Conservation (phyloP, 352 stramenopile species). For the Phytophthora litchii region DNA sequence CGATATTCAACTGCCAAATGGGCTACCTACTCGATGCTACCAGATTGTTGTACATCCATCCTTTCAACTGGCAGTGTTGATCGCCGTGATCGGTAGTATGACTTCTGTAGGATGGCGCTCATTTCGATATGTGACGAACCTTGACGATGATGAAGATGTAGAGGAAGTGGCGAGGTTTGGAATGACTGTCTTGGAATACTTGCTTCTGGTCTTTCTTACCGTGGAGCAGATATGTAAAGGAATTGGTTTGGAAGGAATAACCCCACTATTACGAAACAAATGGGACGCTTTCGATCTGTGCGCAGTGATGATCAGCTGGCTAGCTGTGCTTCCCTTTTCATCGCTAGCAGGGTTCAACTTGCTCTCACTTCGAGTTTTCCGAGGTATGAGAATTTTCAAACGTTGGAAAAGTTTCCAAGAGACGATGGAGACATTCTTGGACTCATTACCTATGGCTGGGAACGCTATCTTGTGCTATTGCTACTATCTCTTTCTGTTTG, state of each 20-base stretch:
- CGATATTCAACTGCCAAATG: conserved; percentile 56
- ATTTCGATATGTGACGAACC: conserved; percentile 54
- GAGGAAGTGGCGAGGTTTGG: conserved; percentile 48
- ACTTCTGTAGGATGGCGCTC: conserved; percentile 68
- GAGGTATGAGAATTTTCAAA: conserved; percentile 70
- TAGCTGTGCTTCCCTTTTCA: conserved; percentile 49
- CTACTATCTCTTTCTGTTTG: conserved; percentile 89
- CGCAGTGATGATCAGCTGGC: conserved; percentile 67
- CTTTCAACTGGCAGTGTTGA: conserved; percentile 75
- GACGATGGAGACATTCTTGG: conserved; percentile 79
- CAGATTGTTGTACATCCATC: conserved; percentile 74
- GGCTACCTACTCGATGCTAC: conserved; percentile 61
- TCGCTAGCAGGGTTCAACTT: conserved; percentile 71
- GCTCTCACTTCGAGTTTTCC: conserved; percentile 75
- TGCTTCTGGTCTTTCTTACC: conserved; percentile 70
- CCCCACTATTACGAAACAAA: conserved; percentile 59
- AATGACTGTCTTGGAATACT: conserved; percentile 62
- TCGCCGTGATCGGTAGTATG: conserved; percentile 69
- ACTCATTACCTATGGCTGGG: conserved; percentile 68
- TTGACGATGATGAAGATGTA: conserved; percentile 40
- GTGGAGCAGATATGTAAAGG: conserved; percentile 70
- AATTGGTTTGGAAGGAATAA: conserved; percentile 67
- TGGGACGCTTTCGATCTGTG: conserved; percentile 78
- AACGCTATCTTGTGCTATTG: conserved; percentile 82
- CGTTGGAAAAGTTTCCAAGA: conserved; percentile 79